Conservation (phyloP, 805 yeast genomes). For the Hemisphaericaspora nanyangensis region DNA sequence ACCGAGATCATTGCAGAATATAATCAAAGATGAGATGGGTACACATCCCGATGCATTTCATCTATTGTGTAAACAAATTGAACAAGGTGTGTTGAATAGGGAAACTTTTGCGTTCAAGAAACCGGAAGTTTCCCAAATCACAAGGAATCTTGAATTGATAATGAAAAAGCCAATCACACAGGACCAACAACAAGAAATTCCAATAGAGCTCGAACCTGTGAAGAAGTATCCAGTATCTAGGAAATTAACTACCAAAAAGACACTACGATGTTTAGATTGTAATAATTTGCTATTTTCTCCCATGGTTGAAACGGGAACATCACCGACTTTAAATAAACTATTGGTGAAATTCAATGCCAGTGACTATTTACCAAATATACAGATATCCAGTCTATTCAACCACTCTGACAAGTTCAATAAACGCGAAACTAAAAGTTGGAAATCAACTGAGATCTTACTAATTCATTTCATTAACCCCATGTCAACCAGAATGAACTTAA, state of each 20-base stretch:
- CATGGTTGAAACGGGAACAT: constrained; percentile 19
- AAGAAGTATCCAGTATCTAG: constrained; percentile 20
- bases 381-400: constrained; percentile 12
- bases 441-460: constrained; percentile 13
- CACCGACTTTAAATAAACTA: constrained; percentile 23
- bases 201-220: not conserved
- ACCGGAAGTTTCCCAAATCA: not conserved
- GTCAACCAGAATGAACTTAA: constrained; percentile 11
- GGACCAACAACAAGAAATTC: not conserved
- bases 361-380: constrained; percentile 30
- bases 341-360: constrained; percentile 28
- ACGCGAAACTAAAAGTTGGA: constrained; percentile 1
- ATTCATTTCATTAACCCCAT: constrained; percentile 33
- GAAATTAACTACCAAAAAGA: constrained; percentile 21
- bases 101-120: not conserved
- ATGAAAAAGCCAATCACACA: not conserved
- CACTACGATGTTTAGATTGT: constrained; percentile 27
- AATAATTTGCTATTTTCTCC: constrained; percentile 23
- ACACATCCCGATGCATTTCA: constrained; percentile 5
- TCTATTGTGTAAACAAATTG: constrained; percentile 4
- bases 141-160: constrained; percentile 2
- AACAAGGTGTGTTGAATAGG: constrained; percentile 2
- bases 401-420: not conserved
- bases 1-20: constrained; percentile 36
- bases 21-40: constrained; percentile 11